Conservation (phyloP, 306 rosid species). For the Oxytropis ochrocephala region DNA sequence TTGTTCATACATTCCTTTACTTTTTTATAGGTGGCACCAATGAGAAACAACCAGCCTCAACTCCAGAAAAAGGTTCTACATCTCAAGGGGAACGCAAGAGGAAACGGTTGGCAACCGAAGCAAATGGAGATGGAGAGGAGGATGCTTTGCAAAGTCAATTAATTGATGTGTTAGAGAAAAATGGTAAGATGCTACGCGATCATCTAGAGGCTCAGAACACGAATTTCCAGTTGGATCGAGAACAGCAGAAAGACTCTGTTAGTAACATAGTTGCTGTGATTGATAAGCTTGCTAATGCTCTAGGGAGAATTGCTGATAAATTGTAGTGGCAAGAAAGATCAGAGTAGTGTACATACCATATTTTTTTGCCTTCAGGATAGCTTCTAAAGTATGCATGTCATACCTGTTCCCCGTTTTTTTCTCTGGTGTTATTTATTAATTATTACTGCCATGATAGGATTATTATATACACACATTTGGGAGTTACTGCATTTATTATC, state of each 20-base stretch:
- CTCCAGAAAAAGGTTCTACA: conserved; percentile 70
- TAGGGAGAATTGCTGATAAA: conserved; percentile 90
- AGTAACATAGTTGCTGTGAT: conserved; percentile 74
- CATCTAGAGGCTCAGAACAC: conserved; percentile 76
- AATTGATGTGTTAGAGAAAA: conserved; percentile 76
- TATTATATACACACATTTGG: conserved; percentile 30
- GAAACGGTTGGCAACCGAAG: conserved; percentile 43
- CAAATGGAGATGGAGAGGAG: conserved; percentile 45
- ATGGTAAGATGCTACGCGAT: conserved; percentile 64
- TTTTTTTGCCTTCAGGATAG: conserved; percentile 17
- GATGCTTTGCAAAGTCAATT: conserved; percentile 56
- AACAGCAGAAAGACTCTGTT: conserved; percentile 74
- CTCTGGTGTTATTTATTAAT: neutral
- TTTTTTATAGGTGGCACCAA: conserved; percentile 38
- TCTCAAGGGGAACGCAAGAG: conserved; percentile 76
- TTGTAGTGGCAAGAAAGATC: conserved; percentile 40
- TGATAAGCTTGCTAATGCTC: conserved; percentile 86
- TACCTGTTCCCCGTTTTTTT: conserved; percentile 1
- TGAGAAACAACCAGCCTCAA: conserved; percentile 47
- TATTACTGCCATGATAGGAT: conserved; percentile 32
- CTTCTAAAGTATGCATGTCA: conserved; percentile 29
- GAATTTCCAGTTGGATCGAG: conserved; percentile 66
- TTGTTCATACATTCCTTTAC: neutral
- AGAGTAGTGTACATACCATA: conserved; percentile 52
- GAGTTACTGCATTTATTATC: conserved; percentile 31